Evolutionary conservation across 768 basidiomycete species (phyloP), one percentile per base, ranked within the genome.

Genomic region (Boletus barrowsii): DNA sequence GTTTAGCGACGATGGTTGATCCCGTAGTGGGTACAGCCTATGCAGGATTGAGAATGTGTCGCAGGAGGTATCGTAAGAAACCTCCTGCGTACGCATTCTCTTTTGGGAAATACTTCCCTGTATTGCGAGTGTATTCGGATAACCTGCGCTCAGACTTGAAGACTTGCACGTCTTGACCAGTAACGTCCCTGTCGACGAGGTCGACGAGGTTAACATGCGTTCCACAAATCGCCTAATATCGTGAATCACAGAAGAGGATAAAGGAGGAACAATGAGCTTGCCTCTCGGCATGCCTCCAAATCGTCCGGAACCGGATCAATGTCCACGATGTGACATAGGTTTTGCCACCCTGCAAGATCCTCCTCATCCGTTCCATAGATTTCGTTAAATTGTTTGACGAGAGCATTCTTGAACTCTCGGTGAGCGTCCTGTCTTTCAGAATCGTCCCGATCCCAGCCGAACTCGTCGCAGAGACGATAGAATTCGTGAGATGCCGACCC

Each of bases 41-140:
- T 26, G 26, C 26, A 11, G 62, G 62, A 2, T 32, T 1, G 24
- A 33, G 91, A 95, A 63, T 62, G 30, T 58, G 59, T 1, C 63
- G 62, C 9, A 65, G 29, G 29, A 63, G 53, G 33, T 51, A 53
- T 1, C 43, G 51, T 15, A 63, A 22, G 10, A 63, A 10, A 0
- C 63, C 63, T 7, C 62, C 62, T 29, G 63, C 63, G 5, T 53
- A 46, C 2, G 55, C 55, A 18, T 46, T 58, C 1, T 63, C 53
- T 5, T 29, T 61, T 0, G 62, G 63, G 0, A 63, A 63, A 3
- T 24, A 51, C 41, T 64, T 64, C 2, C 62, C 59, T 0, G 39
- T 29, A 0, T 1, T 6, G 10, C 10, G 13, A 0, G 62, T 63
- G 15, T 63, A 64, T 3, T 52, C 10, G 7, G 53, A 53, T 24